These are phyloP conservation scores for Venturia oleaginea DNA, from an alignment of 2,329 filamentous ascomycete genomes.

Conservation along the genomic window DNA sequence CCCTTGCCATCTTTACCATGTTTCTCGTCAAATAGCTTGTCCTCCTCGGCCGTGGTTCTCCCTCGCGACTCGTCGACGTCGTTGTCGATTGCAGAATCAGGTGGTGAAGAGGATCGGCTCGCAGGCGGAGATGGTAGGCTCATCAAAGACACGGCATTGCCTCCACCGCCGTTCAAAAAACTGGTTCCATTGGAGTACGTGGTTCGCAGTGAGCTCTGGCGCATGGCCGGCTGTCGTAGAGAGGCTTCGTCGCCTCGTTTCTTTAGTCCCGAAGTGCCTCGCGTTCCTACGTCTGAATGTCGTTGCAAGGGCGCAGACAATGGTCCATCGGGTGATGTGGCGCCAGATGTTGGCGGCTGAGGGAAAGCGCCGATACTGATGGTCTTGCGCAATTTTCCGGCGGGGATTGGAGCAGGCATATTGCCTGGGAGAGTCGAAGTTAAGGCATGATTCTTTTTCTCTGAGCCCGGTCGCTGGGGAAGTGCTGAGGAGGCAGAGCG, in stretches of 20 bases:
- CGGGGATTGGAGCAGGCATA: not conserved
- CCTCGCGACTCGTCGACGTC: constrained; percentile 12
- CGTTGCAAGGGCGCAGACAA: constrained; percentile 15
- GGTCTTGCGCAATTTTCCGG: constrained; percentile 59
- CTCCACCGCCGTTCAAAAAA: constrained; percentile 70
- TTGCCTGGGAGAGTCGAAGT: constrained; percentile 8
- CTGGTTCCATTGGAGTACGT: constrained; percentile 40
- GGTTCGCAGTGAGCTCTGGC: not conserved
- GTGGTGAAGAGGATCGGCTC: constrained; percentile 83
- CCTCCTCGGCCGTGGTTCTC: constrained; percentile 23
- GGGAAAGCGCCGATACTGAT: constrained; percentile 93
- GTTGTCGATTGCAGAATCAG: constrained; percentile 72
- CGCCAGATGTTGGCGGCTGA: constrained; percentile 60
- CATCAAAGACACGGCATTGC: constrained; percentile 64
- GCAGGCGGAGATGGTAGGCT: constrained; percentile 75
- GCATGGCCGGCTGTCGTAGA: constrained; percentile 1
- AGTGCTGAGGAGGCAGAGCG: constrained; percentile 14
- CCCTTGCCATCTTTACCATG: constrained; percentile 66
- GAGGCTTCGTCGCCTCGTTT: constrained; percentile 19
- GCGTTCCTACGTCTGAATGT: not conserved
- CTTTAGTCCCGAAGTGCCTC: not conserved
- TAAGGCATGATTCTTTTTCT: constrained; percentile 13
- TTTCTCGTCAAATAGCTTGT: not conserved
- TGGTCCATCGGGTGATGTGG: constrained; percentile 21
- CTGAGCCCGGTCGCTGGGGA: constrained; percentile 11